Base-by-base conservation (phyloP, 139 green algal species). In the Tetraselmis chui region DNA sequence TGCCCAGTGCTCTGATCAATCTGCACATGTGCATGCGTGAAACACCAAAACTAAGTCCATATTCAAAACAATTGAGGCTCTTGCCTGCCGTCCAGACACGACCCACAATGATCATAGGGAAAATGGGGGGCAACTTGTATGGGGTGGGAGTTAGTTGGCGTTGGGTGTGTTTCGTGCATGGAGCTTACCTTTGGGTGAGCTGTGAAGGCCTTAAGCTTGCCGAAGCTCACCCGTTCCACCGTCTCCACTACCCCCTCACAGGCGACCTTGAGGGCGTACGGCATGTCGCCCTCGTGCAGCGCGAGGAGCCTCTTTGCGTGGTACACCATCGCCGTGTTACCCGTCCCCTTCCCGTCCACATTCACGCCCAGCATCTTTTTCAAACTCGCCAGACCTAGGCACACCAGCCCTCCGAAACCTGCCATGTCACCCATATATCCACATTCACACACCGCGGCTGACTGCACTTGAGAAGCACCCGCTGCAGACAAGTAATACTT, bases 181-280 rank as follows among this genome's bases (percentile, higher is more conserved):
- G n/a, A n/a, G n/a, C n/a, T 67, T 24, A 92, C 30, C 87, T 97
- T 97, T 76, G 94, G 93, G 80, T 97, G 94, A 0, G 94, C 94
- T 0, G 94, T 97, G 87, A 96, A 95, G 27, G 84, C 26, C 28
- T 81, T 28, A 75, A 83, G 1, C 29, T 79, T 31, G 77, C 78
- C 59, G 77, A 87, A 80, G n/a, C 11, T 79, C 22, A 90, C 31
- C 22, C 87, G 87, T 0, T 86, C 92, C 75, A 95, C 75, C 0
- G 91, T 95, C 78, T 94, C 87, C n/a, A 95, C 2, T 25, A 93
- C 76, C 0, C 92, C 92, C 74, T 87, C 80, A 80, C 91, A 94
- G 77, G 89, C 23, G 28, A 92, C 82, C 79, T 77, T 25, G 27
- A 91, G 59, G 29, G 59, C 83, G 76, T 92, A 92, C 22, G 94